A percentile compares a stretch with the other conserved stretches of the same genome.
Evolutionary conservation across 805 yeast species (phyloP).

Genomic region (Candida dajiaensis): DNA sequence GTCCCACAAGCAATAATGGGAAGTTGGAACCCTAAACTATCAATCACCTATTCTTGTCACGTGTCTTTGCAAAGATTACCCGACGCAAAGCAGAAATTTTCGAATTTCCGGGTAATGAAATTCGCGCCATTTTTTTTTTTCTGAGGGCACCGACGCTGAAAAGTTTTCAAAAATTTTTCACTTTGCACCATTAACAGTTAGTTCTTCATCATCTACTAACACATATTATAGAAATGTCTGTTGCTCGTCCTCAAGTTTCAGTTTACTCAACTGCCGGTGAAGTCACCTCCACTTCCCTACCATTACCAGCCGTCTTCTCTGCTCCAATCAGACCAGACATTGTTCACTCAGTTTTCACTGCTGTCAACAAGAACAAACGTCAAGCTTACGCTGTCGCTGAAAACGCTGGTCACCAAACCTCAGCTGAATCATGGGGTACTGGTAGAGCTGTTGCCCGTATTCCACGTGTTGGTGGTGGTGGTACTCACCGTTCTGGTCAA

Average conservation of each 20-base stretch:
- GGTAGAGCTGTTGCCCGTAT: constrained; percentile 99
- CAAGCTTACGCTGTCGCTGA: constrained; percentile 99
- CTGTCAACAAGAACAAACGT: constrained; percentile 99
- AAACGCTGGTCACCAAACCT: constrained; percentile 99
- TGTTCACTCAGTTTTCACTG: constrained; percentile 97
- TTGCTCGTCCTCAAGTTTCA: constrained; percentile 93
- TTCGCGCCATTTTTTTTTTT: not conserved
- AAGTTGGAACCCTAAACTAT: no score
- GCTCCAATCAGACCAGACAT: constrained; percentile 99
- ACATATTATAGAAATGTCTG: constrained; percentile 34
- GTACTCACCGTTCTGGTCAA: constrained; percentile 99
- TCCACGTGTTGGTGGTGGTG: constrained; percentile 99
- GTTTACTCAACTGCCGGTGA: constrained; percentile 87
- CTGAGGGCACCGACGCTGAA: not conserved
- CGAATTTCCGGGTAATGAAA: not conserved
- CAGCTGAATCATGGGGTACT: constrained; percentile 99
- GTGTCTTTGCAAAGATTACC: no score
- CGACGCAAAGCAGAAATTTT: no score
- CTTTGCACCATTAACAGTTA: not conserved
- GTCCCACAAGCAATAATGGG: no score
- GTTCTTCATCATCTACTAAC: constrained; percentile 13
- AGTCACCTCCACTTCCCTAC: constrained; percentile 75
- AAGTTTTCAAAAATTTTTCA: constrained; percentile 7
- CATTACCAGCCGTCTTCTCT: constrained; percentile 97
- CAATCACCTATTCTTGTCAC: no score